Percentiles rank a stretch among this genome's conserved stretches.
phyloP scores from a whole-genome alignment of 495 filamentous ascomycete species.

The Podospora pseudoanserina region DNA sequence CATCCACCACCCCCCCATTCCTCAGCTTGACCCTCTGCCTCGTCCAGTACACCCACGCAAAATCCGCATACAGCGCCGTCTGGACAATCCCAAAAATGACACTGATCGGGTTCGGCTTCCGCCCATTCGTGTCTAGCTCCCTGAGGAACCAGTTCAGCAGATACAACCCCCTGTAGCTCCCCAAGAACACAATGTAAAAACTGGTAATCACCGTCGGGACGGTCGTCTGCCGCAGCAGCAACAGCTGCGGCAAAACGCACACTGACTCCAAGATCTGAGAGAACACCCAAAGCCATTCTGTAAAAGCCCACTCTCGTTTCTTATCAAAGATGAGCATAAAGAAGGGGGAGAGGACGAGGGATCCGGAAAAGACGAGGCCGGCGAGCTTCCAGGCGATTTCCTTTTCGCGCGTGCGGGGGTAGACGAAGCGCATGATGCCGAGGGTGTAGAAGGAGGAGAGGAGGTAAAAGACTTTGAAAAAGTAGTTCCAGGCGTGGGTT shows the following conservation, averaged over 20 bases:
- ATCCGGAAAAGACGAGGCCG: slow-evolving; percentile 57
- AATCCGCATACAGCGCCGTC: slow-evolving; percentile 88
- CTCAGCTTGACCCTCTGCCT: slow-evolving; percentile 92
- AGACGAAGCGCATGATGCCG: slow-evolving; percentile 79
- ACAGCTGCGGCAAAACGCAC: slow-evolving; percentile 83
- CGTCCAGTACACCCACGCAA: slow-evolving; percentile 94
- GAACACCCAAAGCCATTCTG: slow-evolving; percentile 73
- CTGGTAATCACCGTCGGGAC: slow-evolving; percentile 96
- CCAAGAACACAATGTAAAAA: slow-evolving; percentile 85
- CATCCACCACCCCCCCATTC: slow-evolving; percentile 87
- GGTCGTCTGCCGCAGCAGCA: slow-evolving; percentile 87
- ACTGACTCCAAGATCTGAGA: slow-evolving; percentile 88
- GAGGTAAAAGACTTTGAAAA: slow-evolving; percentile 86
- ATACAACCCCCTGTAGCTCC: slow-evolving; percentile 86
- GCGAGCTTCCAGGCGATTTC: slow-evolving; percentile 91
- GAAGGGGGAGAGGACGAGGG: slow-evolving; percentile 60
- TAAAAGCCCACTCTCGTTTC: slow-evolving; percentile 43
- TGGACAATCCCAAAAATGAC: slow-evolving; percentile 86
- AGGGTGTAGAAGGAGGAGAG: slow-evolving; percentile 82
- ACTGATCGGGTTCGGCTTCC: slow-evolving; percentile 64
- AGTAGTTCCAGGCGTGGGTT: slow-evolving; percentile 57
- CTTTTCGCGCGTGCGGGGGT: slow-evolving; percentile 79
- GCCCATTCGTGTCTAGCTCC: slow-evolving; percentile 50
- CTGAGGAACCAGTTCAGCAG: slow-evolving; percentile 88
- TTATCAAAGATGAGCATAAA: slow-evolving; percentile 59